phyloP scores from a whole-genome alignment of 495 filamentous ascomycete genomes.

The Aspergillus diversus region DNA sequence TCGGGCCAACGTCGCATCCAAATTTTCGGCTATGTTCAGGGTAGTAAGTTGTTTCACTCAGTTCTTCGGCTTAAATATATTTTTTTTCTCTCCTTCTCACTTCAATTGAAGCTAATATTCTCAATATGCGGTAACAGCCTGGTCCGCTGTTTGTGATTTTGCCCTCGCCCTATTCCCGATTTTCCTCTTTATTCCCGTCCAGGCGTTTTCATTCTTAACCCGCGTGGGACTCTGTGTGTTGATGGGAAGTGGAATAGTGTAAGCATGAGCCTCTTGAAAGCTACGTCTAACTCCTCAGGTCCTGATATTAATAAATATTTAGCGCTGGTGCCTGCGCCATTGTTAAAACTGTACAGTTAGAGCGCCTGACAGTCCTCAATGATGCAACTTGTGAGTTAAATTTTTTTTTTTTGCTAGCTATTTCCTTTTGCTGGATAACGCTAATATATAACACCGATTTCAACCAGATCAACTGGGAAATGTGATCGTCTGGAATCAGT shows the following conservation, averaged over 20 bases:
- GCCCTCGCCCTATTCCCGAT: conserved; percentile 10
- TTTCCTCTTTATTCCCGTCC: conserved; percentile 5
- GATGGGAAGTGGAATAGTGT: conserved; percentile 16
- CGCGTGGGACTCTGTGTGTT: conserved; percentile 12
- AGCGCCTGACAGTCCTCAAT: background rate
- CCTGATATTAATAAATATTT: background rate
- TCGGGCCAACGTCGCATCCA: conserved; percentile 9
- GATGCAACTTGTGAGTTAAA: conserved; percentile 6
- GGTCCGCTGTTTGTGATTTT: conserved; percentile 15
- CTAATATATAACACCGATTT: background rate
- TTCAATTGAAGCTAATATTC: background rate
- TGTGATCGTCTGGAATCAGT: conserved; percentile 20
- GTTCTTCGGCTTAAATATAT: background rate
- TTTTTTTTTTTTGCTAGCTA: background rate
- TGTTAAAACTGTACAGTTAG: conserved; percentile 13
- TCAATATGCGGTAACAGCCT: conserved; percentile 3
- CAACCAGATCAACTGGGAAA: conserved; percentile 2
- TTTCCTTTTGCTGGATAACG: background rate
- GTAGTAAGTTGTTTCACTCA: conserved; percentile 9
- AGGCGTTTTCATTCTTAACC: conserved; percentile 12
- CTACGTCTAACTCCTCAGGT: background rate
- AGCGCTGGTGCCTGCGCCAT: conserved; percentile 20
- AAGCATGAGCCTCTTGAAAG: background rate
- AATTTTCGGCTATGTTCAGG: conserved; percentile 20
- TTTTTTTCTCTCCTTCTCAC: no score